These are phyloP conservation scores for Cladorrhinum sp. DNA, from an alignment of 2,329 filamentous ascomycete genomes.

Conservation along the genomic window DNA sequence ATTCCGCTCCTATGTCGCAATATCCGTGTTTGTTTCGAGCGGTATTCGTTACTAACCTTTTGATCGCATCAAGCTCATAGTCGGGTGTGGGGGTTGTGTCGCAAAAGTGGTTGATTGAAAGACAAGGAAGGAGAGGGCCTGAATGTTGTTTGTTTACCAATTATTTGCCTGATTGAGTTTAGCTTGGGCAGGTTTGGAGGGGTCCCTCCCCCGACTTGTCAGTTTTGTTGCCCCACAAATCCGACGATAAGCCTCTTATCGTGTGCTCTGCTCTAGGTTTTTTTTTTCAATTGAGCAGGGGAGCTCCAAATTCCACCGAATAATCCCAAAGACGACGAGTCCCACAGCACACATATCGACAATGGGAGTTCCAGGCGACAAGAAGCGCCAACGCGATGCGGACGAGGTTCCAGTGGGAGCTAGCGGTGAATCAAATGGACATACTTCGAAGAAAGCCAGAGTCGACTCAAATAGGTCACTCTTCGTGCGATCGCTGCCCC, in stretches of 20 bases:
- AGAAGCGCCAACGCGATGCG: slow-evolving; percentile 37
- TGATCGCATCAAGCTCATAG: neutral
- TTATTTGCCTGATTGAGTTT: slow-evolving; percentile 16
- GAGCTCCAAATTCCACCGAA: slow-evolving; percentile 8
- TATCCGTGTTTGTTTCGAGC: neutral
- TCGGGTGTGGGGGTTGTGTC: slow-evolving; percentile 1
- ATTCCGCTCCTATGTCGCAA: neutral
- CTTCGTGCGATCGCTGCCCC: slow-evolving; percentile 85
- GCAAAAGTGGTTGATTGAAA: neutral
- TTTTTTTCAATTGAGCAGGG: slow-evolving; percentile 14
- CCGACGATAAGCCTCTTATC: slow-evolving; percentile 23
- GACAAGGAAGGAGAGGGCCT: neutral
- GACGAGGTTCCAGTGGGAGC: slow-evolving; percentile 27
- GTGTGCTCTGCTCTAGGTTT: slow-evolving; percentile 4
- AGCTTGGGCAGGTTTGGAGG: slow-evolving; percentile 20
- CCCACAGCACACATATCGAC: slow-evolving; percentile 19
- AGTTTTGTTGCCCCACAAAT: slow-evolving; percentile 6
- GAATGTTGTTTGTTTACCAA: slow-evolving; percentile 28
- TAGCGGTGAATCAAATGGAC: slow-evolving; percentile 17
- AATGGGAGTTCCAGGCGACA: slow-evolving; percentile 18
- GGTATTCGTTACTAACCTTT: neutral
- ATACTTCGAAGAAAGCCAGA: slow-evolving; percentile 47
- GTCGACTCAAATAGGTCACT: slow-evolving; percentile 68
- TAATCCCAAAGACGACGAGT: neutral
- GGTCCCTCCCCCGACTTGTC: neutral